Evolutionary conservation across 257 asterid species (phyloP).

Genomic region (Plantago major): DNA sequence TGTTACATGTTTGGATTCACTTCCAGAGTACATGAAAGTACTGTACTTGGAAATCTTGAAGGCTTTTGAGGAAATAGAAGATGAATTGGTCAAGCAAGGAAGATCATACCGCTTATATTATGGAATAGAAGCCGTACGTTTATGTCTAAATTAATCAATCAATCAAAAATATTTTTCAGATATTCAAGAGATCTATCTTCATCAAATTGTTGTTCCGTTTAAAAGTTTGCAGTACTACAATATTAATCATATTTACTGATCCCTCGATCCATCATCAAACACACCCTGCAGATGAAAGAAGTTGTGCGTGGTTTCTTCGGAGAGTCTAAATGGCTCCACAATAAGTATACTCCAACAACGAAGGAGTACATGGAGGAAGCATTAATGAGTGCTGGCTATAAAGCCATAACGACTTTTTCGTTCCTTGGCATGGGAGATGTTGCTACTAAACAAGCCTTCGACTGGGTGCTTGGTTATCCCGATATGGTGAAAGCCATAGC

Average conservation of each 20-base stretch:
- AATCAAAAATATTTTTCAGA: no score
- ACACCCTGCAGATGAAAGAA: no score
- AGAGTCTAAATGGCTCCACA: no score
- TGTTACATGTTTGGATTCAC: slow-evolving; percentile 13
- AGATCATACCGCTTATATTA: neutral
- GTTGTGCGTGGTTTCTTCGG: neutral
- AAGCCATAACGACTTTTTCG: slow-evolving; percentile 12
- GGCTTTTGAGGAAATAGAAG: slow-evolving; percentile 26
- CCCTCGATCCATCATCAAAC: no score
- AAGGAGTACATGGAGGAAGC: slow-evolving; percentile 31
- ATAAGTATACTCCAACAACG: no score
- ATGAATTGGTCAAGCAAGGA: slow-evolving; percentile 20
- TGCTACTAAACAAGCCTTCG: slow-evolving; percentile 19
- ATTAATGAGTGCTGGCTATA: slow-evolving; percentile 3
- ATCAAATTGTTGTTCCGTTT: neutral
- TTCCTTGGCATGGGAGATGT: slow-evolving; percentile 27
- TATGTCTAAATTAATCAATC: no score
- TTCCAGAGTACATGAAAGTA: slow-evolving; percentile 33
- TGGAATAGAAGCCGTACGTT: no score
- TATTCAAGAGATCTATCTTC: no score
- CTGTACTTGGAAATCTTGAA: slow-evolving; percentile 22
- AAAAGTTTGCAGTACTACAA: no score
- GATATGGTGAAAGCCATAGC: slow-evolving; percentile 16
- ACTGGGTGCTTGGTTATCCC: slow-evolving; percentile 24
- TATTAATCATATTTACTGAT: no score